A percentile compares a stretch with the other conserved stretches of the same genome.
Evolutionary conservation across 2,329 filamentous ascomycete species (phyloP).

Genomic region (Penicillium sp.): DNA sequence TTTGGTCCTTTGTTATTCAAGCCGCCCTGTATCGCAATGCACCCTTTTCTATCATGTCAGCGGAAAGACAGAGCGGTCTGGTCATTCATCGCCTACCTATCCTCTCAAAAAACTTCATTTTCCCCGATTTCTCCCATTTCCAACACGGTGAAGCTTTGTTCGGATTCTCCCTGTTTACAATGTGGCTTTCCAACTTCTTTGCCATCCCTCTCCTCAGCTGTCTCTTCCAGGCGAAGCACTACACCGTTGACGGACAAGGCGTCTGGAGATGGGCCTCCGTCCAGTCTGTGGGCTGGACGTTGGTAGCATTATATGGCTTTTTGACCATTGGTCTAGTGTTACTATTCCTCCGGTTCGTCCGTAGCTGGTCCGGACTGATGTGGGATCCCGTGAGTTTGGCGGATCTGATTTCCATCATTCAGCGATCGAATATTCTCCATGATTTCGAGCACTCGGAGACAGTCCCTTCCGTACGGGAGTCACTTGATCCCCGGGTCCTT

Average conservation of each 20-base stretch:
- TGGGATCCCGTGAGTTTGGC: conserved; percentile 84
- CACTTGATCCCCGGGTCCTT: conserved; percentile 57
- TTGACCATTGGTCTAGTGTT: conserved; percentile 57
- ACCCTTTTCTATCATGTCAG: conserved; percentile 75
- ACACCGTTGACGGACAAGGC: conserved; percentile 55
- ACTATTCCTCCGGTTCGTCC: conserved; percentile 62
- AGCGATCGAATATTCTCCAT: conserved; percentile 71
- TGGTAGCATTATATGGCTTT: conserved; percentile 69
- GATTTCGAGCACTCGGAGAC: conserved; percentile 70
- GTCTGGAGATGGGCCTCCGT: conserved; percentile 77
- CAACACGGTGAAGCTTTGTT: conserved; percentile 64
- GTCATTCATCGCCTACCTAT: conserved; percentile 62
- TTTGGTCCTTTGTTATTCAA: conserved; percentile 75
- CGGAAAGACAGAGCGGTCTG: conserved; percentile 56
- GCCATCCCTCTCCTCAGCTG: conserved; percentile 77
- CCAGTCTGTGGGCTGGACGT: conserved; percentile 71
- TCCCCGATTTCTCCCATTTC: conserved; percentile 66
- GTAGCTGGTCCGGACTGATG: conserved; percentile 67
- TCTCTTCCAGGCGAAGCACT: conserved; percentile 65
- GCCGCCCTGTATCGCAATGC: conserved; percentile 69
- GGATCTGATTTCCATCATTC: conserved; percentile 72
- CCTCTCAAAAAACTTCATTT: conserved; percentile 60
- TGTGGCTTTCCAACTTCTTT: conserved; percentile 71
- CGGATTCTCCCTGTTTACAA: conserved; percentile 61
- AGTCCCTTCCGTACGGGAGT: conserved; percentile 45